Evolutionary conservation across 2,329 filamentous ascomycete species (phyloP), one percentile per base, ranked within the genome.

Genomic region (Aspergillus fumigatus): DNA sequence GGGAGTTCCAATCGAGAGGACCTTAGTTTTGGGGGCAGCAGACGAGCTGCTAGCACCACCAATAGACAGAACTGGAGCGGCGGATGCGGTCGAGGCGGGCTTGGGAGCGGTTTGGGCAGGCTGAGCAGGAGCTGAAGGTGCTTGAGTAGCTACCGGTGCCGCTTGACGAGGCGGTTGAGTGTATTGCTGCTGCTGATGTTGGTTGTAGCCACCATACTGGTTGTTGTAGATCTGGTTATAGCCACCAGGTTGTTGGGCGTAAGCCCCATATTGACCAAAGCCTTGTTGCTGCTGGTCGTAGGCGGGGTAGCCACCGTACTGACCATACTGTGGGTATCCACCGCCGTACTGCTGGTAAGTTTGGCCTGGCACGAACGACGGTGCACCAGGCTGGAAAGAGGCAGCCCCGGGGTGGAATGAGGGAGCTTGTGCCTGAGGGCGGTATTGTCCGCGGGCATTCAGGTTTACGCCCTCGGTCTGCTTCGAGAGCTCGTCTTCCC

Each of bases 401-500:
- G 67, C 62, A 56, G 85, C 86, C 58, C 84, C 86, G 11, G 87
- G 86, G 10, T 81, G 82, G 80, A 92, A 92, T 19, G 78, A 70
- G 21, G 78, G 74, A 11, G 77, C 82, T 58, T 73, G 77, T 35
- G 82, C 76, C 58, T 74, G 66, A 74, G 78, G 74, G 76, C 81
- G 63, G 61, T 60, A 68, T 62, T 78, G 76, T 57, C 76, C 78
- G 66, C 88, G 88, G 52, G 75, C 77, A 65, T 88, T 89, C 69
- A 92, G 73, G 74, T 91, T 90, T 74, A 92, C 82, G 73, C 88
- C 87, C 73, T 88, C 84, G 40, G 89, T 79, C 80, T 92, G 89
- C 67, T 86, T 86, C 60, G 89, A 84, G 75, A 96, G 85, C 70
- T 92, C 90, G 70, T 96, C 91, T 79, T 97, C 92, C 90, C 94